Evolutionary conservation across 2,329 filamentous ascomycete genomes (phyloP), one percentile per base, ranked within the genome.

Genomic region (Fusarium sp.): DNA sequence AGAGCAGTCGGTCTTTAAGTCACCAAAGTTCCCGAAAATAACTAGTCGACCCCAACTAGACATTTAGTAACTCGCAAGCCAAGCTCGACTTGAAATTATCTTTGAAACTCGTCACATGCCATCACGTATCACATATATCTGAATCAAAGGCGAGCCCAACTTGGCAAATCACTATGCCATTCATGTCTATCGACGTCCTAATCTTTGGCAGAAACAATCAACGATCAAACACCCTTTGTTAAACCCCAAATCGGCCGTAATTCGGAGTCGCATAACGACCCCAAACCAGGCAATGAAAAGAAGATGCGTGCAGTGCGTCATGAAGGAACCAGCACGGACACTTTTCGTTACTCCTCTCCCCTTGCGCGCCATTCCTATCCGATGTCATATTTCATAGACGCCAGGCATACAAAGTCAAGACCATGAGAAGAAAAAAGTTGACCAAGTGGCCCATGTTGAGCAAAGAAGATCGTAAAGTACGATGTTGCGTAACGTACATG

Each of bases 401-500:
- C 64, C 62, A 61, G 51, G 56, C 59, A 68, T 60, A 53, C 56
- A 61, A 55, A 61, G 60, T 61, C 47, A 60, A 64, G 54, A 60
- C 57, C 59, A 47, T 56, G 52, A 64, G 52, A 60, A 58, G 32
- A 57, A 60, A 32, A 66, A 68, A 64, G 29, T 29, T 58, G 67
- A 54, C 65, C 67, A 58, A 58, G 49, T 49, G 65, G 65, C 56
- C 65, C 64, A 59, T 64, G 57, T 68, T 59, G 53, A 62, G 54
- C 50, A 65, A 70, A 69, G 69, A 73, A 70, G 64, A 72, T 75
- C 69, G 72, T 72, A 64, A 71, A 67, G 67, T 74, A 72, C 68
- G 72, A 55, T 65, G 55, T 69, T 61, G 64, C 71, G 70, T 72
- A 75, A 74, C 68, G 67, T 77, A 76, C 74, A 76, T 64, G 58